These are phyloP conservation scores for Aspergillus glaucus DNA, from an alignment of 2,329 filamentous ascomycete genomes.

Conservation along the genomic window DNA sequence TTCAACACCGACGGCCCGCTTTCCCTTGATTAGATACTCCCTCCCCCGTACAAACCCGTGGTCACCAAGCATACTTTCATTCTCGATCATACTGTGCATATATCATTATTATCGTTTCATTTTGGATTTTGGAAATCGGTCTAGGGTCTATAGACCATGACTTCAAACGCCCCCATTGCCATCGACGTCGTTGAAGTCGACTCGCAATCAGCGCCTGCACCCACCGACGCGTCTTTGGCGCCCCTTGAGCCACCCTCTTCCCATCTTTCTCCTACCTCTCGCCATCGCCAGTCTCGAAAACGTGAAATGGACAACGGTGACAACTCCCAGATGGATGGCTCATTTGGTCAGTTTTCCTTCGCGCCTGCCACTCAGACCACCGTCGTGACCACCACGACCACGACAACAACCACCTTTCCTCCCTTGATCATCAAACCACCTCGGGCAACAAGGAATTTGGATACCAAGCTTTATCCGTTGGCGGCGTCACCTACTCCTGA, in stretches of 20 bases:
- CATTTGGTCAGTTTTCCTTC: slow-evolving; percentile 56
- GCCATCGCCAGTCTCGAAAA: slow-evolving; percentile 8
- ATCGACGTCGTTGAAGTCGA: slow-evolving; percentile 7
- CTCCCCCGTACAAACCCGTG: slow-evolving; percentile 7
- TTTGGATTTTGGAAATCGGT: not conserved
- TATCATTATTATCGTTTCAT: not conserved
- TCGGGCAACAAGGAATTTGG: slow-evolving; percentile 63
- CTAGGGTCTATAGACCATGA: slow-evolving; percentile 8
- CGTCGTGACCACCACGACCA: slow-evolving; percentile 83
- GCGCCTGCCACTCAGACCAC: slow-evolving; percentile 60
- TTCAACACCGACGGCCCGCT: slow-evolving; percentile 5
- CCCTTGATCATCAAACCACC: slow-evolving; percentile 74
- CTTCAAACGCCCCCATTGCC: slow-evolving; percentile 8
- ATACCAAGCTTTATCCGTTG: slow-evolving; percentile 84
- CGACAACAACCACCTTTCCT: slow-evolving; percentile 73
- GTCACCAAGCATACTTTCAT: slow-evolving; percentile 7
- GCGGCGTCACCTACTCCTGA: slow-evolving; percentile 75
- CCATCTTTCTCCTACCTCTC: slow-evolving; percentile 10
- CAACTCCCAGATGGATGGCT: slow-evolving; percentile 22
- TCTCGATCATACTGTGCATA: slow-evolving; percentile 6
- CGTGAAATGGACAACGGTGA: slow-evolving; percentile 23
- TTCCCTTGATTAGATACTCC: slow-evolving; percentile 5
- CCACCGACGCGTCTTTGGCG: slow-evolving; percentile 12
- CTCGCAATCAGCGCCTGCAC: slow-evolving; percentile 3
- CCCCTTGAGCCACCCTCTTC: slow-evolving; percentile 4